These are phyloP conservation scores for Xylaria telfairii DNA, from an alignment of 495 filamentous ascomycete species.

Conservation along the genomic window DNA sequence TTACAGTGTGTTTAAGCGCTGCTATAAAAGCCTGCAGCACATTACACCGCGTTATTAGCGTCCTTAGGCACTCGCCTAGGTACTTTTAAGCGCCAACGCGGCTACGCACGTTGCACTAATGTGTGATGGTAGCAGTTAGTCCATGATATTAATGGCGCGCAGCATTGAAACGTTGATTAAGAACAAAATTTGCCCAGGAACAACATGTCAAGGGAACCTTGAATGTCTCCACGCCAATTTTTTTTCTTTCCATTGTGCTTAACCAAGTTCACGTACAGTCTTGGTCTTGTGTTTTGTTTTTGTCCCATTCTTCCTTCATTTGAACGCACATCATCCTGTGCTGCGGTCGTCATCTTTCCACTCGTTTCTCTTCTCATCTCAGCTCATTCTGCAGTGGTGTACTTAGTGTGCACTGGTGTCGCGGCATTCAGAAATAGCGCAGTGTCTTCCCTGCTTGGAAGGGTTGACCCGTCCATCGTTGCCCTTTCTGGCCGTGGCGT, in stretches of 20 bases:
- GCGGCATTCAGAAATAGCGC: conserved; percentile 1
- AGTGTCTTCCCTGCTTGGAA: background rate
- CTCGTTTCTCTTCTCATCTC: background rate
- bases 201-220: background rate
- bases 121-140: background rate
- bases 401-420: background rate
- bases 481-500: background rate
- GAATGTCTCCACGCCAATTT: background rate
- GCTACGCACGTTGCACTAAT: background rate
- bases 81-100: conserved; percentile 4
- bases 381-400: no score
- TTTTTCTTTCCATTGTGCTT: background rate
- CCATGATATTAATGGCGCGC: no score
- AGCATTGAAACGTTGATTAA: conserved; percentile 8
- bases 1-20: background rate
- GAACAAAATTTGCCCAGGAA: background rate
- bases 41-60: no score
- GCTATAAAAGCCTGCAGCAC: background rate
- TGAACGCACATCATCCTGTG: background rate
- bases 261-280: background rate
- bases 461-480: background rate
- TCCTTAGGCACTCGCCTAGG: background rate
- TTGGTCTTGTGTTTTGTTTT: background rate
- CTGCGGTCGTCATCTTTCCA: background rate
- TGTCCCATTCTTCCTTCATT: no score